Conservation (phyloP, 2,329 filamentous ascomycete species). For the Cladosporium sp. region DNA sequence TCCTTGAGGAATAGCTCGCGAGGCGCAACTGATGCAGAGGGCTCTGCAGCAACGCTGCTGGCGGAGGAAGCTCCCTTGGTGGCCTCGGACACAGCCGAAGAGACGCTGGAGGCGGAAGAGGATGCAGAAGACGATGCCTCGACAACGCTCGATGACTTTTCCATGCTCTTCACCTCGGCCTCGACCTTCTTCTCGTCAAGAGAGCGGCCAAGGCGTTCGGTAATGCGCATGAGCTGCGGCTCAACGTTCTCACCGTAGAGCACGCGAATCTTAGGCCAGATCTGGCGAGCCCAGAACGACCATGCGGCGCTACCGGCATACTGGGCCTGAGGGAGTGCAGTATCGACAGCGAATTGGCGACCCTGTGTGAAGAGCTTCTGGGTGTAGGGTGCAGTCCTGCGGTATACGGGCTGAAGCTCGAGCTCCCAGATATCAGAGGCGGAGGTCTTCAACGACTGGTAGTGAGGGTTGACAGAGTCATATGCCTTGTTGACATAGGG, state of each 20-base stretch:
- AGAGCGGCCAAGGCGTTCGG: constrained; percentile 78
- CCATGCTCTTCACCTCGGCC: constrained; percentile 53
- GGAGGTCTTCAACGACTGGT: constrained; percentile 59
- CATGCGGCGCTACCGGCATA: constrained; percentile 67
- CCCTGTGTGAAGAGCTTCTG: constrained; percentile 63
- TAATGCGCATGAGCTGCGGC: constrained; percentile 88
- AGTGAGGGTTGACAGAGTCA: constrained; percentile 65
- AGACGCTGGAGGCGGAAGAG: constrained; percentile 24
- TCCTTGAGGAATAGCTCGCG: constrained; percentile 68
- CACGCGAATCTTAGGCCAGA: constrained; percentile 77
- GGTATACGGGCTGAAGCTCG: constrained; percentile 71
- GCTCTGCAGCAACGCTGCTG: constrained; percentile 41
- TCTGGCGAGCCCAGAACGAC: constrained; percentile 66
- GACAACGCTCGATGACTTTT: constrained; percentile 33
- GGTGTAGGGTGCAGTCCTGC: constrained; percentile 69
- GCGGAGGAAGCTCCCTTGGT: constrained; percentile 23
- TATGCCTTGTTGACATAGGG: constrained; percentile 67
- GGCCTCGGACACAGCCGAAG: constrained; percentile 25
- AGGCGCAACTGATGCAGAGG: constrained; percentile 39
- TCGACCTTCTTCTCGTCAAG: constrained; percentile 61
- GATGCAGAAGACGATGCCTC: constrained; percentile 23
- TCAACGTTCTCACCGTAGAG: constrained; percentile 91
- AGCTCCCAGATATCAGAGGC: constrained; percentile 66
- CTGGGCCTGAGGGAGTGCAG: constrained; percentile 66
- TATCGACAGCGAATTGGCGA: constrained; percentile 63